Evolutionary conservation across 768 basidiomycete species (phyloP), one percentile per base, ranked within the genome.

Genomic region (Boletus rubroflammeus): DNA sequence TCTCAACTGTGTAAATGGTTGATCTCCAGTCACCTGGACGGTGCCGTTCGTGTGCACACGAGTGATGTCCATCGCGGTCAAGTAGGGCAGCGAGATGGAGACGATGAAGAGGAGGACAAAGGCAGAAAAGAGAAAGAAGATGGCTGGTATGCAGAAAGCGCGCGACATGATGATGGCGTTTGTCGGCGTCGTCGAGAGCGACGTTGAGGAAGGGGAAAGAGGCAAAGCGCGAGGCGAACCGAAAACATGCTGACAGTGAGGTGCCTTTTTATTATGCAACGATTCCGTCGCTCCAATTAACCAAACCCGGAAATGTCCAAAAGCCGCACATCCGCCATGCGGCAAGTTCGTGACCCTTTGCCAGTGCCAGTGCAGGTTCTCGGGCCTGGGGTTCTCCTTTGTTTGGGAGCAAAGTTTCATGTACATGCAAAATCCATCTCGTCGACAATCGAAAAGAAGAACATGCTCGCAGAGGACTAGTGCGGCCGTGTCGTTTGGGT

Each of bases 21-120:
- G 58, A 25, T 57, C 45, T 17, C 63, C 65, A 14, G 56, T 43
- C 19, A 62, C 56, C 54, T 71, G 53, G 48, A 60, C 55, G 38
- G 73, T 17, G 55, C 72, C 40, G 23, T 62, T 72, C 51, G 84
- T 81, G 50, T 80, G 77, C 11, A 80, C 75, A 28, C 87, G 83
- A 14, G 78, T 76, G 62, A 91, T 75, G 69, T 90, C 88, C 60
- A 90, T 73, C 0, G 78, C 81, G 19, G 83, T 75, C 21, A 91
- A 75, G 71, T 73, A 83, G 1, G 90, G 89, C 3, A 90, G 73
- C 15, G 88, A 90, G 46, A 91, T 76, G 13, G 88, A 83, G 31
- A 83, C 80, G 57, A 90, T 72, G 65, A 90, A 74, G 60, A 79
- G 80, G 57, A 90, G 78, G 2, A 85, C 77, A 54, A 89, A 79